Evolutionary conservation across 139 green algal species (phyloP), one percentile per base, ranked within the genome.

Genomic region (Closterium sp.): DNA sequence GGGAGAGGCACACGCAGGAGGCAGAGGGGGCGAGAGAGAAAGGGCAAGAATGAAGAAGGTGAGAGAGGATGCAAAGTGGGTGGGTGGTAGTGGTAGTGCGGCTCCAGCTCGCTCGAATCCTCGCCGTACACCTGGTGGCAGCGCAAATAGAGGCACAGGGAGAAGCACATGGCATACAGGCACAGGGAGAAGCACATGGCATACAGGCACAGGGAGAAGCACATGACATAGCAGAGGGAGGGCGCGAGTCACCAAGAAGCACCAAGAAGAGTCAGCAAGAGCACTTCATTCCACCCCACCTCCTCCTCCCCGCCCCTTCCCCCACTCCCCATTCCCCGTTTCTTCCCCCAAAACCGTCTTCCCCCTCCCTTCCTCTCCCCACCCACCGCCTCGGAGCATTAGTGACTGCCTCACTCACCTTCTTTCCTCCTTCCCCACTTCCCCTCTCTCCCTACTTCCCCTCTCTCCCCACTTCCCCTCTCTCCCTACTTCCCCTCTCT

Each of bases 351-450:
- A n/a, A n/a, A n/a, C n/a, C n/a, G n/a, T n/a, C n/a, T n/a, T n/a
- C n/a, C n/a, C n/a, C n/a, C n/a, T n/a, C n/a, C n/a, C n/a, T n/a
- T n/a, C n/a, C n/a, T n/a, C n/a, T 19, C 33, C 33, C 28, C 30
- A 88, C 92, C 84, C 43, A 95, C 94, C 64, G 97, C 96, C 90
- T 97, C 95, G 3, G 94, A 95, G 95, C 97, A 99, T 95, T 98
- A 99, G 94, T 99, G 98, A 95, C 96, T 94, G 43, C 98, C 98
- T n/a, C n/a, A n/a, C n/a, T n/a, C n/a, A n/a, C n/a, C n/a, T n/a
- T n/a, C n/a, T n/a, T n/a, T n/a, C n/a, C n/a, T n/a, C 12, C 55
- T 76, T 76, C 55, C 55, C 55, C 23, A 76, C 16, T 76, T 76
- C 55, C 4, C 38, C 10, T 66, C 38, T 66, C 21, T 66, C 38